A percentile compares a stretch with the other conserved stretches of the same genome.
Evolutionary conservation across 257 asterid genomes (phyloP).

Genomic region (Asclepias syriaca): DNA sequence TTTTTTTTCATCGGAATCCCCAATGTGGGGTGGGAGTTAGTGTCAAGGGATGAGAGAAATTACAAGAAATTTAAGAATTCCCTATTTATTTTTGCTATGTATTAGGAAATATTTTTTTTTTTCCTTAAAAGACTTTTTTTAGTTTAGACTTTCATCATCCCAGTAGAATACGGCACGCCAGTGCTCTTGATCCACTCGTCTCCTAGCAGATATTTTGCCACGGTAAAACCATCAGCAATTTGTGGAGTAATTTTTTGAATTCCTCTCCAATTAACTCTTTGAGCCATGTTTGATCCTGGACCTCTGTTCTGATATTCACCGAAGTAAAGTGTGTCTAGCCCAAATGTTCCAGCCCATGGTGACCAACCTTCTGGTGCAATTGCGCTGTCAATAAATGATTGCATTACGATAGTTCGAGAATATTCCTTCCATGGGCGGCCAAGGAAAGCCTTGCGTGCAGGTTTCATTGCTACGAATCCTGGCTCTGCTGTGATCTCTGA

Average conservation of each 20-base stretch:
- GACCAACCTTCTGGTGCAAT: slow-evolving; percentile 70
- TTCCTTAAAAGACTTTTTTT: too few species aligned
- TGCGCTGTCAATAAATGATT: slow-evolving; percentile 44
- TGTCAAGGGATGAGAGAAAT: too few species aligned
- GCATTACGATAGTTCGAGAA: slow-evolving; percentile 67
- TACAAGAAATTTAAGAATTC: too few species aligned
- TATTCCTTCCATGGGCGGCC: slow-evolving; percentile 88
- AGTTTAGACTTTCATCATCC: slow-evolving; percentile 28
- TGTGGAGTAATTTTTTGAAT: slow-evolving; percentile 44
- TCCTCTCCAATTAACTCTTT: slow-evolving; percentile 69
- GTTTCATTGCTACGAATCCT: slow-evolving; percentile 19
- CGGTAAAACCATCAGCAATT: slow-evolving; percentile 49
- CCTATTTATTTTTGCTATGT: not conserved
- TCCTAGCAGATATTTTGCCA: slow-evolving; percentile 25
- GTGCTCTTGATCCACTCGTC: slow-evolving; percentile 48
- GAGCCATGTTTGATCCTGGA: slow-evolving; percentile 38
- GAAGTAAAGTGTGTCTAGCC: slow-evolving; percentile 46
- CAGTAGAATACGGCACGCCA: slow-evolving; percentile 46
- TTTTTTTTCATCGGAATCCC: too few species aligned
- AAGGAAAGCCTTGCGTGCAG: slow-evolving; percentile 35
- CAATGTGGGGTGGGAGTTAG: too few species aligned
- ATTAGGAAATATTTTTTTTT: not conserved
- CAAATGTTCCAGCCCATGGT: slow-evolving; percentile 66
- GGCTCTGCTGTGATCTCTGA: slow-evolving; percentile 45
- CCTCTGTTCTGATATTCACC: slow-evolving; percentile 72